A percentile compares a stretch with the other conserved stretches of the same genome.
Conservation (phyloP, 345 rosid genomes). For the Bruguiera parviflora region DNA sequence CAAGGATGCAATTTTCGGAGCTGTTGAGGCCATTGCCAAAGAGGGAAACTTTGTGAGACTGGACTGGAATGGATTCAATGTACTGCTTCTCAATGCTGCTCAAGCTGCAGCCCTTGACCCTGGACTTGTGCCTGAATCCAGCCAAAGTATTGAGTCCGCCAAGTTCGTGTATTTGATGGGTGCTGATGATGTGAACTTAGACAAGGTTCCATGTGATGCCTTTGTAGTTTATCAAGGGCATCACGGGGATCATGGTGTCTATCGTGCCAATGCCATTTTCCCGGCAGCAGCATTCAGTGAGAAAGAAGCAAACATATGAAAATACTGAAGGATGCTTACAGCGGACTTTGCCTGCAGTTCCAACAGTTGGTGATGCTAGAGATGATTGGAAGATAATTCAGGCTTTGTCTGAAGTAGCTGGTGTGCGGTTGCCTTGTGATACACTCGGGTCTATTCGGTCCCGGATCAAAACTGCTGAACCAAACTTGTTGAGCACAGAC, state of each 20-base stretch:
- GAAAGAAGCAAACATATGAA: conserved; percentile 87
- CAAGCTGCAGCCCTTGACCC: conserved; percentile 99
- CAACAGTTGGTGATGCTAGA: conserved; percentile 92
- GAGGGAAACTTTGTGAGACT: conserved; percentile 67
- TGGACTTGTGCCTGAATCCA: conserved; percentile 80
- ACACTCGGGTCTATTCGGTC: conserved; percentile 55
- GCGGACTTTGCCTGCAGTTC: conserved; percentile 93
- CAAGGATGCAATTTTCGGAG: conserved; percentile 69
- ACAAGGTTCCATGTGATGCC: conserved; percentile 78
- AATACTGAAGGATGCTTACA: conserved; percentile 91
- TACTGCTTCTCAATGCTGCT: conserved; percentile 81
- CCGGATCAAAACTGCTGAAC: conserved; percentile 76
- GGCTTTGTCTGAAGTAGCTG: conserved; percentile 85
- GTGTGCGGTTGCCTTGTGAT: conserved; percentile 70
- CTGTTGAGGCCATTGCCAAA: conserved; percentile 67
- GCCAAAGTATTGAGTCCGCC: conserved; percentile 62
- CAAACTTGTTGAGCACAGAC: conserved; percentile 66
- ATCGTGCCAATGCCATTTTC: conserved; percentile 86
- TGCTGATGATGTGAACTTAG: conserved; percentile 81
- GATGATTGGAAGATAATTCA: conserved; percentile 97
- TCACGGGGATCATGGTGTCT: conserved; percentile 87
- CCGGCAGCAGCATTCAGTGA: conserved; percentile 91
- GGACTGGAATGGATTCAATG: conserved; percentile 92
- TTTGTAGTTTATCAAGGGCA: conserved; percentile 96
- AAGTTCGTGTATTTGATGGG: conserved; percentile 95